Evolutionary conservation across 352 stramenopile genomes (phyloP).

Genomic region (Phytophthora megakarya): DNA sequence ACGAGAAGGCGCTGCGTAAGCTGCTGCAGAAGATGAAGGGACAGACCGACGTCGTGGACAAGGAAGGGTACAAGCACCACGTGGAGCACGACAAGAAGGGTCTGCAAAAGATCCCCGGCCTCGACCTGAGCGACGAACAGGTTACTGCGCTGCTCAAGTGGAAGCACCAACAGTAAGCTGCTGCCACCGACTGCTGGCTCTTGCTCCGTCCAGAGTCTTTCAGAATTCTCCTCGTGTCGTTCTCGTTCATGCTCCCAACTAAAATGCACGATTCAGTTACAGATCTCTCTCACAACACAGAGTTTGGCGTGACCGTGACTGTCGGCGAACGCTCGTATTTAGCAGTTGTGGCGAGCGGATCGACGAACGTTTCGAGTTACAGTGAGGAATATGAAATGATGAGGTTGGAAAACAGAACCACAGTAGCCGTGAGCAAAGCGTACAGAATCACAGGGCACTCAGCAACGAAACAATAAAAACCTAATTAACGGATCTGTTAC

Average conservation of each 20-base stretch:
- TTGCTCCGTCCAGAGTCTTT: constrained; percentile 5
- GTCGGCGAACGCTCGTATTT: constrained; percentile 15
- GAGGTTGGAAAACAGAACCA: neutral
- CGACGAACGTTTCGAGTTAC: neutral
- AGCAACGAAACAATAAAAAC: constrained; percentile 38
- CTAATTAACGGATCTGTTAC: constrained; percentile 32
- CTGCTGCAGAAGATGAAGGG: constrained; percentile 89
- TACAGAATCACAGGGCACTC: constrained; percentile 8
- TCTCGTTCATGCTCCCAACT: neutral
- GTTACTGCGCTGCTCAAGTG: constrained; percentile 85
- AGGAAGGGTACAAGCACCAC: constrained; percentile 68
- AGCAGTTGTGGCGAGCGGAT: neutral
- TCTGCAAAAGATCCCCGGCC: constrained; percentile 64
- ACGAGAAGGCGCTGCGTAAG: constrained; percentile 87
- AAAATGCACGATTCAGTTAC: constrained; percentile 12
- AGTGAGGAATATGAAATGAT: neutral
- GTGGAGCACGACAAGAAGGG: constrained; percentile 78
- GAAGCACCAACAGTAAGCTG: constrained; percentile 89
- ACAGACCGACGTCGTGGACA: constrained; percentile 74
- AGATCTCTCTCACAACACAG: constrained; percentile 21
- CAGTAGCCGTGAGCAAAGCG: constrained; percentile 20
- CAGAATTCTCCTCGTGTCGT: constrained; percentile 3
- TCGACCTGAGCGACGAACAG: constrained; percentile 72
- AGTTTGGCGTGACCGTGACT: constrained; percentile 1
- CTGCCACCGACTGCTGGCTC: neutral